Percentiles rank a stretch among this genome's conserved stretches.
These are phyloP conservation scores for Clavispora santaluciae DNA, from an alignment of 805 yeast species.

Conservation along the genomic window DNA sequence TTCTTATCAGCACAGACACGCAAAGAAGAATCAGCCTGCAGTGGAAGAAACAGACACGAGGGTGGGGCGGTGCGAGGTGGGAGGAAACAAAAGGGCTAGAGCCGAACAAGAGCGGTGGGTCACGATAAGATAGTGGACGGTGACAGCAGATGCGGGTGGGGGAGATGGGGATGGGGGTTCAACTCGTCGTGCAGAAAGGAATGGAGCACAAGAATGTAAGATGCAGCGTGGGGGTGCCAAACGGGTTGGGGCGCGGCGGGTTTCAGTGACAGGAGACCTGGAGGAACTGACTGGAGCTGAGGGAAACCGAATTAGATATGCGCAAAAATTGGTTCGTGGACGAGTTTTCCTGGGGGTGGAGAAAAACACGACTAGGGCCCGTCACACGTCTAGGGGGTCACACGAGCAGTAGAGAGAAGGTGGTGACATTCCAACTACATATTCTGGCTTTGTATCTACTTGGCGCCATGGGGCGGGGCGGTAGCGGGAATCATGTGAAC, in stretches of 20 bases:
- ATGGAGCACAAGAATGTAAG: neutral
- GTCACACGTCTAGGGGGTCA: no score
- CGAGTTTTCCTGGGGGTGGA: neutral
- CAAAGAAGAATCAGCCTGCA: no score
- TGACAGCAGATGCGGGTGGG: neutral
- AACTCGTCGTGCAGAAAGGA: slow-evolving; percentile 1
- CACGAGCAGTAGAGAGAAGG: no score
- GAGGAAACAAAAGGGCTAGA: neutral
- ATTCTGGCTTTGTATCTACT: no score
- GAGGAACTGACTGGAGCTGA: neutral
- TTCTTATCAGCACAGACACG: no score
- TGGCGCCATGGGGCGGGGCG: no score
- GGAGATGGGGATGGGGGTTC: neutral
- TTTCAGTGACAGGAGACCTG: neutral
- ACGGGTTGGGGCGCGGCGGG: neutral
- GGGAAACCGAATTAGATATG: neutral
- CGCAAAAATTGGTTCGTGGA: slow-evolving; percentile 1
- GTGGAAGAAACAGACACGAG: neutral
- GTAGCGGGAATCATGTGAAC: neutral
- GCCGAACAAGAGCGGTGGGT: neutral
- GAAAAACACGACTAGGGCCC: neutral
- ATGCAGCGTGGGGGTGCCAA: neutral
- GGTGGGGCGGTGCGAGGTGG: neutral
- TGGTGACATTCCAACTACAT: no score
- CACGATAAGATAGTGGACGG: neutral